A percentile compares a stretch with the other conserved stretches of the same genome.
phyloP scores from a whole-genome alignment of 345 rosid species.

The Acer negundo region DNA sequence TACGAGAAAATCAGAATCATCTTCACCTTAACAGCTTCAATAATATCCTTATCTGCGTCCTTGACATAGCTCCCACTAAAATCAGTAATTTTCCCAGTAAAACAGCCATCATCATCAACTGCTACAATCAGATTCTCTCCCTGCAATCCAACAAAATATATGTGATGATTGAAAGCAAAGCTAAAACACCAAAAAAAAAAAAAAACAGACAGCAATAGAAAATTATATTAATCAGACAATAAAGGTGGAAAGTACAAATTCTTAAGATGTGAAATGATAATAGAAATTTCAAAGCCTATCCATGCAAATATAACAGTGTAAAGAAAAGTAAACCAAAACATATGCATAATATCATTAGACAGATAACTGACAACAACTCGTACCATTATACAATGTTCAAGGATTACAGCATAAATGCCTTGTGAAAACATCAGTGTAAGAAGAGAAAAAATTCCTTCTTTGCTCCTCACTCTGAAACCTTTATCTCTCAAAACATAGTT shows the following conservation, averaged over 20 bases:
- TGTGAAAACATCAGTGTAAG: not conserved
- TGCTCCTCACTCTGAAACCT: not conserved
- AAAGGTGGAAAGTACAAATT: not conserved
- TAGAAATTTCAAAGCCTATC: not conserved
- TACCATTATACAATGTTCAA: not conserved
- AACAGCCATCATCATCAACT: conserved; percentile 95
- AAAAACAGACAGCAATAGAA: not conserved
- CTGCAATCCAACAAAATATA: conserved; percentile 34
- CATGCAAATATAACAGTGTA: not conserved
- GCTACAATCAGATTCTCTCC: conserved; percentile 82
- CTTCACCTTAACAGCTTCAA: conserved; percentile 85
- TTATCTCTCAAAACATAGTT: not conserved
- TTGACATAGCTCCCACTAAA: conserved; percentile 80
- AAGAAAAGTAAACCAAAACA: not conserved
- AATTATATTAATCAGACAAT: not conserved
- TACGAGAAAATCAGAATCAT: conserved; percentile 7
- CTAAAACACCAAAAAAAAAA: not conserved
- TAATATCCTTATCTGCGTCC: conserved; percentile 88
- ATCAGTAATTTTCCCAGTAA: conserved; percentile 72
- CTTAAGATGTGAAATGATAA: not conserved
- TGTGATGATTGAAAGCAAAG: not conserved
- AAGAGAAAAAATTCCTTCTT: not conserved
- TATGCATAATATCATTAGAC: not conserved
- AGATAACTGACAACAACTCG: not conserved
- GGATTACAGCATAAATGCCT: not conserved